Conservation (phyloP, 768 basidiomycete species). For the Aureoboletus auriporus region DNA sequence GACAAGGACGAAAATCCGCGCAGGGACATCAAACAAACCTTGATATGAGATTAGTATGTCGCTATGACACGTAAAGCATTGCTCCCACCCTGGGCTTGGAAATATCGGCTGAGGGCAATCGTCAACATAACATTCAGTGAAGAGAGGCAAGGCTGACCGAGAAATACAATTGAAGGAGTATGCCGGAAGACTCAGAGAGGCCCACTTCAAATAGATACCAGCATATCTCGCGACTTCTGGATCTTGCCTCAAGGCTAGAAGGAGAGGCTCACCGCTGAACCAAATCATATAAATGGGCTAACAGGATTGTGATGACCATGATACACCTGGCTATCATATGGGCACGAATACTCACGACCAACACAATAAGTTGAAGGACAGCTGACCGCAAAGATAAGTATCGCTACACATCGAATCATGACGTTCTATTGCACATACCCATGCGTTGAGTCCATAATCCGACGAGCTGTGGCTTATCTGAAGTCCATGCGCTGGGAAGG, state of each 20-base stretch:
- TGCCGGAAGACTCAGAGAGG: slow-evolving; percentile 74
- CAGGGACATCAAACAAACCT: slow-evolving; percentile 58
- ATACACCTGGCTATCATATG: neutral
- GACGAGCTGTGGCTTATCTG: slow-evolving; percentile 74
- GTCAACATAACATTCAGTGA: slow-evolving; percentile 50
- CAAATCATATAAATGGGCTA: slow-evolving; percentile 64
- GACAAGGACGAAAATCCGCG: no score
- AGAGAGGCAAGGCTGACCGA: slow-evolving; percentile 27
- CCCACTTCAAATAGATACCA: slow-evolving; percentile 68
- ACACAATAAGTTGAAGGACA: slow-evolving; percentile 17
- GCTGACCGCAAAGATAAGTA: slow-evolving; percentile 3
- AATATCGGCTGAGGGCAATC: slow-evolving; percentile 34
- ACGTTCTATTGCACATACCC: slow-evolving; percentile 39
- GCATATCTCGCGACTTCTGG: slow-evolving; percentile 78
- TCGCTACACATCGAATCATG: neutral
- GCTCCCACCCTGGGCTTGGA: slow-evolving; percentile 78
- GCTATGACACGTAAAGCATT: slow-evolving; percentile 14
- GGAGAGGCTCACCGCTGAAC: slow-evolving; percentile 76
- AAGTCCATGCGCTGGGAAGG: slow-evolving; percentile 93
- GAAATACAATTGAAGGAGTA: slow-evolving; percentile 55
- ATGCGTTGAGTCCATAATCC: slow-evolving; percentile 91
- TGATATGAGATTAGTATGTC: slow-evolving; percentile 8
- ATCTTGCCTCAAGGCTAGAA: slow-evolving; percentile 72
- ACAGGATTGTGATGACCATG: neutral
- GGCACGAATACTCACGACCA: slow-evolving; percentile 49